phyloP scores from a whole-genome alignment of 2,329 filamentous ascomycete genomes.

The Cadophora malorum region DNA sequence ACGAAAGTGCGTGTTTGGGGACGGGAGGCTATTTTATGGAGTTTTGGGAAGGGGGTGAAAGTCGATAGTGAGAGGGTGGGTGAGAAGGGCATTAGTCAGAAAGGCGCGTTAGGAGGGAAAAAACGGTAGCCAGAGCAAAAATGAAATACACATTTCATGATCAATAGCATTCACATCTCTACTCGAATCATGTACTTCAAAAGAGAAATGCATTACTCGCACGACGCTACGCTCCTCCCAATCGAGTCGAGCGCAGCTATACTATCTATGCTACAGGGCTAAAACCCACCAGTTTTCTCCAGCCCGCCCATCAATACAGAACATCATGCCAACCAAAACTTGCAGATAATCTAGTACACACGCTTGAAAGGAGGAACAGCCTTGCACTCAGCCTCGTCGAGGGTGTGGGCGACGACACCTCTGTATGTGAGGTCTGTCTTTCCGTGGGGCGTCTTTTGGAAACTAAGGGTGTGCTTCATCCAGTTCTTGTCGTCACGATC shows the following conservation, averaged over 20 bases:
- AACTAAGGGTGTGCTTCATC: constrained; percentile 99
- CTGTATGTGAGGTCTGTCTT: constrained; percentile 88
- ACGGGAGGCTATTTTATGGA: constrained; percentile 12
- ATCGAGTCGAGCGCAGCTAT: constrained; percentile 16
- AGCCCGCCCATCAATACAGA: constrained; percentile 20
- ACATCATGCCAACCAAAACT: neutral
- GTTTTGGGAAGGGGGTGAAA: neutral
- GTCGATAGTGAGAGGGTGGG: neutral
- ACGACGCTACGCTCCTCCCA: neutral
- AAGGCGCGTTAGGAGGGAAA: neutral
- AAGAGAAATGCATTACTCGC: constrained; percentile 4
- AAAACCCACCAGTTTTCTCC: constrained; percentile 23
- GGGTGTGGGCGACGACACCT: constrained; percentile 78
- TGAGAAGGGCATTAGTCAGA: neutral
- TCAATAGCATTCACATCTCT: too few species aligned
- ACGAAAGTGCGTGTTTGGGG: neutral
- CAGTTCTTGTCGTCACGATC: constrained; percentile 95
- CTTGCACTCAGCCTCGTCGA: constrained; percentile 97
- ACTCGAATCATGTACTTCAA: neutral
- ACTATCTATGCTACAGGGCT: constrained; percentile 34
- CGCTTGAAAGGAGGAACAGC: constrained; percentile 95
- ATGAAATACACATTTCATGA: too few species aligned
- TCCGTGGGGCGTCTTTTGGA: constrained; percentile 91
- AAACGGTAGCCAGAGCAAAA: too few species aligned
- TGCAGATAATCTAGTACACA: constrained; percentile 67